These are phyloP conservation scores for Venturia aucupariae DNA, from an alignment of 2,329 filamentous ascomycete species.

Conservation along the genomic window DNA sequence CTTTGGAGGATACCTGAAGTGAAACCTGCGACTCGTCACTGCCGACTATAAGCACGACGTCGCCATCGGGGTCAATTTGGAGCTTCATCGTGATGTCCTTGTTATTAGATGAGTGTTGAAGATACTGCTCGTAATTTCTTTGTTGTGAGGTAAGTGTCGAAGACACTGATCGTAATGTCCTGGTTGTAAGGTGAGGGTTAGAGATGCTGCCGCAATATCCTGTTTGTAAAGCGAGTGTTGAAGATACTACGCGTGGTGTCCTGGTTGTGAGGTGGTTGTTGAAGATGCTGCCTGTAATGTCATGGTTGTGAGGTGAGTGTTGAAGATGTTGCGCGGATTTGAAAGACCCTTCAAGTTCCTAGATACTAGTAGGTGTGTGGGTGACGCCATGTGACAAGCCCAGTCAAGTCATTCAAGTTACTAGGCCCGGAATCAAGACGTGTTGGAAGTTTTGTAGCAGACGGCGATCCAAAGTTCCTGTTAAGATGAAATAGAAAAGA, in stretches of 20 bases:
- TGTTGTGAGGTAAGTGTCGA: too few relatives aligned
- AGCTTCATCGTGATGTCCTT: background rate
- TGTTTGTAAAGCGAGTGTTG: too few relatives aligned
- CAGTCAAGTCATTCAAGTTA: background rate
- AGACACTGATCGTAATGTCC: too few relatives aligned
- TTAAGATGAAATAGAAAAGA: too few relatives aligned
- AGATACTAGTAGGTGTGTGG: background rate
- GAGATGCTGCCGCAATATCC: too few relatives aligned
- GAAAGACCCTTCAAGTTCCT: background rate
- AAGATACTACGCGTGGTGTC: too few relatives aligned
- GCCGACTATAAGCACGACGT: background rate
- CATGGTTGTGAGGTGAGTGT: background rate
- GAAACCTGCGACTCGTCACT: background rate
- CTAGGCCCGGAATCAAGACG: background rate
- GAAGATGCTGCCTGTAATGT: too few relatives aligned
- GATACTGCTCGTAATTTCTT: too few relatives aligned
- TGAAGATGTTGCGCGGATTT: background rate
- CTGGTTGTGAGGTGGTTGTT: too few relatives aligned
- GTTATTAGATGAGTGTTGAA: background rate
- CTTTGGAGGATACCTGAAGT: slow-evolving; percentile 2
- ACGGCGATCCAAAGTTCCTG: too few relatives aligned
- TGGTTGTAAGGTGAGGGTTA: too few relatives aligned
- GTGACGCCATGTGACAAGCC: background rate
- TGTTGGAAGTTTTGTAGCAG: too few relatives aligned
- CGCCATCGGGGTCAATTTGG: background rate